A percentile compares a stretch with the other conserved stretches of the same genome.
phyloP scores from a whole-genome alignment of 331 rosid species.

The Quercus tomentella region DNA sequence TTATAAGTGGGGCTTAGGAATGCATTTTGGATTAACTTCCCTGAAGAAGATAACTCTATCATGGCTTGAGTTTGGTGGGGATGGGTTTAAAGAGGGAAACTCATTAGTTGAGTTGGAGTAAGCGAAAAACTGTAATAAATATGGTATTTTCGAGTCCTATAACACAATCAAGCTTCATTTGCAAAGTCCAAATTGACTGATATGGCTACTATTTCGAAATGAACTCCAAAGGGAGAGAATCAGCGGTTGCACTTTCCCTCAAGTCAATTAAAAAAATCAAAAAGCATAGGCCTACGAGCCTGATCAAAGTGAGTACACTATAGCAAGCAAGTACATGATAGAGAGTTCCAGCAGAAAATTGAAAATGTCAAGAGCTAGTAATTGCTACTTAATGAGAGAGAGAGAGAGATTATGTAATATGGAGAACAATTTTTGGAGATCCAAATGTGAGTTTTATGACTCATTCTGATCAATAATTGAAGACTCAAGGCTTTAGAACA shows the following conservation, averaged over 20 bases:
- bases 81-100: not conserved
- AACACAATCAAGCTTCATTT: not conserved
- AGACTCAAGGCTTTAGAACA: not conserved
- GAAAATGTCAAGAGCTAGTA: not conserved
- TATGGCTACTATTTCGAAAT: not conserved
- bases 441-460: not conserved
- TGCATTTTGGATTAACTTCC: too few relatives aligned
- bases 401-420: not conserved
- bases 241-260: too few relatives aligned
- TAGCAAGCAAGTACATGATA: not conserved
- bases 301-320: not conserved
- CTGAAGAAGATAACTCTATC: too few relatives aligned
- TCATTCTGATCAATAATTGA: not conserved
- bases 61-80: too few relatives aligned
- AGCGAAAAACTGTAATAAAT: not conserved
- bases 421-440: not conserved
- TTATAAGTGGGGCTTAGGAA: too few relatives aligned
- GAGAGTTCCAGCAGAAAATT: not conserved
- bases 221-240: too few relatives aligned
- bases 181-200: not conserved
- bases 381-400: not conserved
- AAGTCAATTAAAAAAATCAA: not conserved
- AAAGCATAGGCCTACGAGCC: not conserved
- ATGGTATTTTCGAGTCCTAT: not conserved
- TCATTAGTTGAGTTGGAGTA: not conserved